Evolutionary conservation across 164 flowering plant genomes (phyloP).

Genomic region (Vitis amurensis): DNA sequence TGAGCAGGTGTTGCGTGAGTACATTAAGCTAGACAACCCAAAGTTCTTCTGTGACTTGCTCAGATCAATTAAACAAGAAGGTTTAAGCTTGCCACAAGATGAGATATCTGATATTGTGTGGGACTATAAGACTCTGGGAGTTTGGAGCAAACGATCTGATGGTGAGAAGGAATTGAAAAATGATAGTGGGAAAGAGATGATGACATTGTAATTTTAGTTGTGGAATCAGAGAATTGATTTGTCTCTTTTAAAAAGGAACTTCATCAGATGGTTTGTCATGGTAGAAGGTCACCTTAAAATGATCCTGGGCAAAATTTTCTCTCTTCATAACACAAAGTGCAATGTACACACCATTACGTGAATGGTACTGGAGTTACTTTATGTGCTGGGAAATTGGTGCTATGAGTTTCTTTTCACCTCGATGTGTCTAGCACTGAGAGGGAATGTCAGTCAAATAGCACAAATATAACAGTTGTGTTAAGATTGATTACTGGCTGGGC

Average conservation of each 20-base stretch:
- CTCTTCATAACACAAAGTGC: not conserved
- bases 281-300: not conserved
- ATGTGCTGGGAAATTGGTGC: not conserved
- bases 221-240: not conserved
- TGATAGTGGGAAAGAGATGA: constrained; percentile 1
- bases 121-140: constrained; percentile 75
- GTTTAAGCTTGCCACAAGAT: constrained; percentile 77
- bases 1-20: constrained; percentile 74
- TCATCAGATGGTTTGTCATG: not conserved
- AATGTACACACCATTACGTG: not conserved
- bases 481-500: not conserved
- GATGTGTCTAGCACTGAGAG: no score
- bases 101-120: constrained; percentile 71
- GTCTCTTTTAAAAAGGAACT: no score
- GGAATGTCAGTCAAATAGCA: no score
- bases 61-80: constrained; percentile 58
- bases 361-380: not conserved
- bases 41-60: constrained; percentile 71
- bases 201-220: no score
- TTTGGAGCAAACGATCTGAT: constrained; percentile 29
- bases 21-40: constrained; percentile 73
- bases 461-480: no score
- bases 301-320: not conserved
- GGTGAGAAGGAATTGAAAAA: constrained; percentile 12
- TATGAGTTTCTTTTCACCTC: no score